Base-by-base conservation (phyloP, 129 eudicot species). In the Gnaphalium uliginosum region DNA sequence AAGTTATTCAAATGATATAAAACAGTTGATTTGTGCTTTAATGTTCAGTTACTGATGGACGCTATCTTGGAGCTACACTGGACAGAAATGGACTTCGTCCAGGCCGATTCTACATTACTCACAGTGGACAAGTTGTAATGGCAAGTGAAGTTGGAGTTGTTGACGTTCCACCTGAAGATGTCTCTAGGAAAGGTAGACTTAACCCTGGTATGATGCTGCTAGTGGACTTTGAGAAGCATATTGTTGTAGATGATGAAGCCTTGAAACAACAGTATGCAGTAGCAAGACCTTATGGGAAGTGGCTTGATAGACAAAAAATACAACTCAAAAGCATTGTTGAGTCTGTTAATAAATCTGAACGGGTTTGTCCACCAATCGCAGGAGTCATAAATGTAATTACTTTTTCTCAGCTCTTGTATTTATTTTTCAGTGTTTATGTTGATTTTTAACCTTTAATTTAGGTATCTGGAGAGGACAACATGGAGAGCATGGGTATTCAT, bases 141-240 rank as follows among this genome's bases (percentile, higher is more conserved):
- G 99, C 99, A 1, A 94, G 99, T 79, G 99, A 94, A 85, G 99
- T 94, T 81, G 99, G 99, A 43, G 99, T 94, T 51, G 99, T 94
- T 15, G 99, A 94, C 78, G 84, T 94, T 69, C 93, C 99, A 76
- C 96, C 97, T 4, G 99, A 94, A 71, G 99, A 94, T 67, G 99
- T 94, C 30, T 60, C 85, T 46, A 86, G 91, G 75, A 94, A 94
- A 85, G 99, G 99, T 13, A 89, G 99, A 83, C 90, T 94, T 27
- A 94, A 94, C 78, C 99, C 99, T 67, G 99, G 99, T 23, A 94
- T 94, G 99, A 94, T 94, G 99, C 99, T 94, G 58, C 89, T 94
- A 72, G 99, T 94, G 24, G 99, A 94, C 77, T 94, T 94, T 56
- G 97, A 91, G 80, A 94, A 94, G 27, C 97, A 94, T 80, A 82